Base-by-base conservation (phyloP, 148 eudicot species). In the Polygonum maritimum region DNA sequence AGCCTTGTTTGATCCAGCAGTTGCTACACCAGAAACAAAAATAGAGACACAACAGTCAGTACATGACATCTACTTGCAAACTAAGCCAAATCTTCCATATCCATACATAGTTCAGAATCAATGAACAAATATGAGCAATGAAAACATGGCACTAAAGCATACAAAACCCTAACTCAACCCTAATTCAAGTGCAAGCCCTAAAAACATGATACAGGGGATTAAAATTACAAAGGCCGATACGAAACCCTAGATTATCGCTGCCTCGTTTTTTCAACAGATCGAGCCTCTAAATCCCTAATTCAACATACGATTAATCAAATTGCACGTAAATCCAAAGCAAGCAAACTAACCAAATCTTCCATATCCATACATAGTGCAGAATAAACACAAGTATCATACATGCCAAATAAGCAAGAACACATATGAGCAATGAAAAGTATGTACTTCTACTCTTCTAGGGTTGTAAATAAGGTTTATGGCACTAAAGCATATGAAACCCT, bases 1-100 rank as follows among this genome's bases (percentile, higher is more conserved):
- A 80, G 98, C 98, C 82, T 84, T 95, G 88, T 95, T 95, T 73
- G 94, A 75, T 60, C 94, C 99, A 39, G 93, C 97, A 81, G 79
- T 81, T 39, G 99, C 99, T 95, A 91, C 81, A 85, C 51, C 5
- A 78, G 26, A 76, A 73, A 70, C n/a, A 57, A 62, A 16, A 1
- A 38, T 14, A 67, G 16, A 49, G n/a, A 26, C 0, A 35, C 0
- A 67, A 41, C 7, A 16, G 21, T 67, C 19, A 67, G 44, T 41
- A 67, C 11, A 26, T 40, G 5, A 40, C 5, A 0, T 60, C 67
- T 11, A 26, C 36, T 2, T 26, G 1, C 38, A 22, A 9, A 60
- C 6, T 26, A 26, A 60, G 3, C 19, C 21, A 16, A 5, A 54
- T 54, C 21, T 52, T 22, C 60, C 26, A 54, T 54, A 54, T 54